Percentiles rank a stretch among this genome's conserved stretches.
These are phyloP conservation scores for Bothriochloa decipiens DNA, from an alignment of 176 grass and related monocot genomes.

Conservation along the genomic window DNA sequence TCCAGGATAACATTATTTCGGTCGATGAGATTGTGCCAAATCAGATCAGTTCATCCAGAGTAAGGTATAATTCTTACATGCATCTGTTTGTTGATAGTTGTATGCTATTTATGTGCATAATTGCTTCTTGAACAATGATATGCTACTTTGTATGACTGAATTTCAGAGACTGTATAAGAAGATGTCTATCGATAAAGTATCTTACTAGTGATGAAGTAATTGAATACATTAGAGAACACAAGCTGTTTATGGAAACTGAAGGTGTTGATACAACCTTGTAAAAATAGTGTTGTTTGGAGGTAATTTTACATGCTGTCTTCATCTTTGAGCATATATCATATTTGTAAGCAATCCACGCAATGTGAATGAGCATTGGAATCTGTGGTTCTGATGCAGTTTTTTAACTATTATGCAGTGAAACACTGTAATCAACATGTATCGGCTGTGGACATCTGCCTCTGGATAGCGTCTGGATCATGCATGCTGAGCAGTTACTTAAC, in stretches of 20 bases:
- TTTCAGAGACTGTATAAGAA: constrained; percentile 63
- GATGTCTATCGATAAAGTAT: constrained; percentile 69
- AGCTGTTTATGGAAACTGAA: constrained; percentile 49
- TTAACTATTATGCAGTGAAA: not conserved
- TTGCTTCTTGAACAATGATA: not conserved
- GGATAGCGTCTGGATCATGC: not conserved
- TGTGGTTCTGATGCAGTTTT: not conserved
- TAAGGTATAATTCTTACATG: constrained; percentile 54
- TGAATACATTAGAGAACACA: constrained; percentile 70
- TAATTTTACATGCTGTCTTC: not conserved
- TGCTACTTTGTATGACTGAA: constrained; percentile 9
- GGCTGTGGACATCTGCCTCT: not conserved
- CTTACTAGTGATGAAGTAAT: constrained; percentile 83
- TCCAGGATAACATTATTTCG: constrained; percentile 70
- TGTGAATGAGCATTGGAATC: not conserved
- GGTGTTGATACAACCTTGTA: constrained; percentile 3
- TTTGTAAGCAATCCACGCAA: not conserved
- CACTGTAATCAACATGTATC: not conserved
- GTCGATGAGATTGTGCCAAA: constrained; percentile 89
- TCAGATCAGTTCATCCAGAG: constrained; percentile 93
- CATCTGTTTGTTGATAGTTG: not conserved
- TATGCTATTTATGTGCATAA: not conserved
- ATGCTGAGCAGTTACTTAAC: not conserved
- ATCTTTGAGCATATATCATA: not conserved
- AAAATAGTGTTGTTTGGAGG: not conserved